A percentile compares a stretch with the other conserved stretches of the same genome.
These are phyloP conservation scores for Yamadazyma sp. DNA, from an alignment of 1,139 yeast species.

Conservation along the genomic window DNA sequence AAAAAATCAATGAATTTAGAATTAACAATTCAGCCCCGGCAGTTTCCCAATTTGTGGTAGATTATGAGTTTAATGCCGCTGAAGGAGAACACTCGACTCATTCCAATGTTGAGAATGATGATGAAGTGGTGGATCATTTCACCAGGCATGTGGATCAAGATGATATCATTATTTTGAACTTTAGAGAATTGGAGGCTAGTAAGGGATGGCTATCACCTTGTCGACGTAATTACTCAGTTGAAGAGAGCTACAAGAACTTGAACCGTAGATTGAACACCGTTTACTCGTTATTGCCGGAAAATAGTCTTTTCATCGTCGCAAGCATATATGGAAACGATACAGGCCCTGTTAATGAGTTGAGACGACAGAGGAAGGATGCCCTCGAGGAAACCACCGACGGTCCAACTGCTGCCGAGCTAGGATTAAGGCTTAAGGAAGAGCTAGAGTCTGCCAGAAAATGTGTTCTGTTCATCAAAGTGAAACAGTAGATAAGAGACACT, in stretches of 20 bases:
- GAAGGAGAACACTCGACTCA: constrained; percentile 13
- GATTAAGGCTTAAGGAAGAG: background rate
- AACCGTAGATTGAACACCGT: constrained; percentile 48
- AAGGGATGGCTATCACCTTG: constrained; percentile 24
- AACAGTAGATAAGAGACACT: background rate
- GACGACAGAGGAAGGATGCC: background rate
- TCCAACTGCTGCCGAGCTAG: background rate
- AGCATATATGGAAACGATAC: constrained; percentile 63
- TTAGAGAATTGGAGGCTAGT: constrained; percentile 59
- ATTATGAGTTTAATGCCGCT: constrained; percentile 31
- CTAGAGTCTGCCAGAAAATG: background rate
- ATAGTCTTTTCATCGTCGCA: constrained; percentile 60
- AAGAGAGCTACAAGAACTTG: constrained; percentile 29
- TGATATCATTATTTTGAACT: constrained; percentile 52
- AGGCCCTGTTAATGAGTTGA: background rate
- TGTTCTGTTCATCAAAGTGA: constrained; percentile 3
- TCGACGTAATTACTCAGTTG: constrained; percentile 15
- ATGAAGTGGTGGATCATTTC: constrained; percentile 50
- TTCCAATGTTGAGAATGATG: constrained; percentile 55
- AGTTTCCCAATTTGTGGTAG: constrained; percentile 26
- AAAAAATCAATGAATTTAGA: constrained; percentile 20
- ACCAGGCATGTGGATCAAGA: constrained; percentile 30
- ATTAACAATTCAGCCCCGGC: constrained; percentile 7
- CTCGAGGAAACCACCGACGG: background rate
- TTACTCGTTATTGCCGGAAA: constrained; percentile 53